Percentiles rank a stretch among this genome's conserved stretches.
phyloP scores from a whole-genome alignment of 768 basidiomycete genomes.

The Pisolithus microcarpus region DNA sequence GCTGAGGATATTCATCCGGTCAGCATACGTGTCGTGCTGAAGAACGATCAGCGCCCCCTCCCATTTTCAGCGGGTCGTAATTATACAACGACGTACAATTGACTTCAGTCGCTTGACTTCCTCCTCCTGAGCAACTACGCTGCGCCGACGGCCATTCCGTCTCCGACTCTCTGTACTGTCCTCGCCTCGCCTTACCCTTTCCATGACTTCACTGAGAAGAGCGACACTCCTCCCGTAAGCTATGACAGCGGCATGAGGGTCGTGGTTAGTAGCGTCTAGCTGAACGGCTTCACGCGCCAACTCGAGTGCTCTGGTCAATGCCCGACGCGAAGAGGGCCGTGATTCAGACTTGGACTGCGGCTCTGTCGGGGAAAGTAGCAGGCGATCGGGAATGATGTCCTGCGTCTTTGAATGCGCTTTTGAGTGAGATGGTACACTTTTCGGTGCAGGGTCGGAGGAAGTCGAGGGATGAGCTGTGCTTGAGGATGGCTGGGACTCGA shows the following conservation, averaged over 20 bases:
- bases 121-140: constrained; percentile 85
- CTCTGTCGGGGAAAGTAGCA: constrained; percentile 37
- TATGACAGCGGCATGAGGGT: constrained; percentile 81
- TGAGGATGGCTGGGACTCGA: constrained; percentile 21
- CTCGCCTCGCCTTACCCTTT: constrained; percentile 79
- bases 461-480: constrained; percentile 31
- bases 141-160: constrained; percentile 57
- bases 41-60: constrained; percentile 10
- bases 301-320: constrained; percentile 79
- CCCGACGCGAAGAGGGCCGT: constrained; percentile 70
- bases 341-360: constrained; percentile 40
- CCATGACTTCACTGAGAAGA: constrained; percentile 88
- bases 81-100: constrained; percentile 56
- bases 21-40: constrained; percentile 92
- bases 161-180: constrained; percentile 65
- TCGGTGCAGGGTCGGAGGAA: constrained; percentile 49
- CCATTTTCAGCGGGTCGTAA: constrained; percentile 6
- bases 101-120: constrained; percentile 81
- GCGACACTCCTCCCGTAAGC: constrained; percentile 86
- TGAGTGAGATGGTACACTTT: constrained; percentile 33
- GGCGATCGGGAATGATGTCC: constrained; percentile 38
- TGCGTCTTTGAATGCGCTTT: constrained; percentile 22
- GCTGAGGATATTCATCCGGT: constrained; percentile 88
- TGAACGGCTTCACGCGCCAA: constrained; percentile 86
- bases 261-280: constrained; percentile 81